Base-by-base conservation (phyloP, 2,329 filamentous ascomycete species). In the Arthrinium phaeospermum region DNA sequence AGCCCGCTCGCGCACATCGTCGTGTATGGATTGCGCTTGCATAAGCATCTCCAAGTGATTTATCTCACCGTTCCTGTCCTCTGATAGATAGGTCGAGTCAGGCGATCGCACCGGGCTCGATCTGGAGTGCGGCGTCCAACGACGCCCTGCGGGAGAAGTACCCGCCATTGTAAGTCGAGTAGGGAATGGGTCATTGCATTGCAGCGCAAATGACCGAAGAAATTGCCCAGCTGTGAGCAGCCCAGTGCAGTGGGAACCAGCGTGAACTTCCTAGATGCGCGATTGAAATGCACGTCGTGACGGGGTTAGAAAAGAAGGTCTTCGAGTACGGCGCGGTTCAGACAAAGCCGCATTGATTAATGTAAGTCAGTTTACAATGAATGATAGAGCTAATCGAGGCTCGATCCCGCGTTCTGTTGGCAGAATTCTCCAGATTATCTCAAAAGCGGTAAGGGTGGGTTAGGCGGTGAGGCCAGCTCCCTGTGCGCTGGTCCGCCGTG, bases 31-130 rank as follows among this genome's bases (percentile, higher is more conserved):
- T 68, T 90, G 89, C 4, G 92, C 92, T 67, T 88, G 88, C 67
- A 88, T 89, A 22, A 96, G 87, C 19, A 92, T 92, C 76, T 91
- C 88, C 72, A 88, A 86, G 78, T 94, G 92, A 71, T 85, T 86
- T 69, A 88, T 84, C 78, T 91, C 91, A 46, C 88, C 89, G 74
- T 93, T 91, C 47, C 89, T 87, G 45, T 89, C 86, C 70, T 90
- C 88, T 53, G 85, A 85, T 72, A 94, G 91, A 41, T 94, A 87
- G 34, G 85, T 87, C 30, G 90, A 87, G 57, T 90, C 85, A 73
- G 89, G 89, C 12, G 82, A 76, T 70, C 83, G 81, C 30, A 84
- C 82, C 12, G 85, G 85, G 73, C 82, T 86, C 13, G 83, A 82
- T 72, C 81, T 80, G 74, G 82, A 79, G 73, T 82, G 82, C 71